phyloP scores from a whole-genome alignment of 371 early-diverging fungal genomes.

The Lichtheimia hyalospora region DNA sequence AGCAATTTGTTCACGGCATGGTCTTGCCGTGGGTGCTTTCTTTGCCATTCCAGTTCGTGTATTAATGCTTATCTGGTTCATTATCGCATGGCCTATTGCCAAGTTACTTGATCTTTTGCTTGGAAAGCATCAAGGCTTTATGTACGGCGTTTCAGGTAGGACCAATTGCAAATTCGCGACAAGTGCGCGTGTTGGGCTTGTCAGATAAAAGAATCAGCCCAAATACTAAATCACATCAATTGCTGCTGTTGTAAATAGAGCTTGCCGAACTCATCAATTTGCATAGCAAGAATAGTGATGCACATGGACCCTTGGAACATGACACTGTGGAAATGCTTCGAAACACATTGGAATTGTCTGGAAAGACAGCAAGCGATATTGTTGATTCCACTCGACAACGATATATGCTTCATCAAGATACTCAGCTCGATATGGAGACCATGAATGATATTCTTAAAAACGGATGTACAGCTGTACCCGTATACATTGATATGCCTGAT shows the following conservation, averaged over 20 bases:
- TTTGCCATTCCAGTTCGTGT: constrained; percentile 75
- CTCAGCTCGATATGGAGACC: constrained; percentile 43
- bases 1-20: constrained; percentile 79
- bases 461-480: constrained; percentile 69
- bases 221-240: no score
- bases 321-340: constrained; percentile 48
- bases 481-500: constrained; percentile 3
- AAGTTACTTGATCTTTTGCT: constrained; percentile 73
- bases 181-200: not conserved
- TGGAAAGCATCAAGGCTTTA: constrained; percentile 68
- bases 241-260: constrained; percentile 44
- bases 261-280: constrained; percentile 74
- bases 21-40: constrained; percentile 77
- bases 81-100: constrained; percentile 82
- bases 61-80: constrained; percentile 61
- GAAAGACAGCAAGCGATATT: constrained; percentile 33
- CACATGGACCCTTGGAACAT: constrained; percentile 44
- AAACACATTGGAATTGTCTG: constrained; percentile 63
- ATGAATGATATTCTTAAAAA: constrained; percentile 53
- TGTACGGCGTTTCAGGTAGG: constrained; percentile 63
- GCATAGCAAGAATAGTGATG: constrained; percentile 56
- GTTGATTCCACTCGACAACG: not conserved
- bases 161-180: not conserved
- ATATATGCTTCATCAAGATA: constrained; percentile 58
- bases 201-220: not conserved